Base-by-base conservation (phyloP, 1,284 basidiomycete species). In the Meripilus lineatus region DNA sequence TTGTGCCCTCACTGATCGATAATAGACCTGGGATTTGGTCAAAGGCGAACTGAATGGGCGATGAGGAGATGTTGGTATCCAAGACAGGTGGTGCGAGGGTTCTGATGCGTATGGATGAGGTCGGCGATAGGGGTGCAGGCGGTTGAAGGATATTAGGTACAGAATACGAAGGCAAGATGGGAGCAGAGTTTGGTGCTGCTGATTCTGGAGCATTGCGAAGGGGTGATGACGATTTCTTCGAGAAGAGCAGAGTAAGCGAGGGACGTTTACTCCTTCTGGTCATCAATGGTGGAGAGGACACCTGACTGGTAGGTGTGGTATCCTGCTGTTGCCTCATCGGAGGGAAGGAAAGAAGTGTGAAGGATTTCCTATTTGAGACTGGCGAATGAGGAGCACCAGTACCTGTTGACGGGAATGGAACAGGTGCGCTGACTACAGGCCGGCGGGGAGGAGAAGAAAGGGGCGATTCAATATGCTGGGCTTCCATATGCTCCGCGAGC, bases 61-160 rank as follows among this genome's bases (percentile, higher is more conserved):
- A 71, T 3, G 64, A 68, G 22, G 77, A 73, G 50, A 80, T 75
- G 17, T 67, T 55, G 5, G 72, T 76, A 49, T 77, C 71, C 22
- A 80, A 58, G 23, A 71, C 61, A 14, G 76, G 75, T 10, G 76
- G 72, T 10, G 69, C 43, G n/a, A 26, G 32, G 34, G 34, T 30
- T 23, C 35, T 26, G n/a, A 10, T 26, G 40, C 22, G 20, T 30
- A n/a, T 30, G 28, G 28, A 30, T 30, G 28, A 30, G 8, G 28
- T 10, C n/a, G 28, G 10, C 8, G 8, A 10, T 8, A 30, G 8
- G 8, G 28, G 28, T 8, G n/a, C n/a, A n/a, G 28, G 28, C 10
- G 10, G 8, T 30, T 8, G n/a, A n/a, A 30, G 8, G n/a, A 30
- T 30, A n/a, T 10, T 30, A n/a, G 28, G n/a, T 10, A n/a, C 13